phyloP scores from a whole-genome alignment of 2,329 filamentous ascomycete species.

The Fusarium anguioides region DNA sequence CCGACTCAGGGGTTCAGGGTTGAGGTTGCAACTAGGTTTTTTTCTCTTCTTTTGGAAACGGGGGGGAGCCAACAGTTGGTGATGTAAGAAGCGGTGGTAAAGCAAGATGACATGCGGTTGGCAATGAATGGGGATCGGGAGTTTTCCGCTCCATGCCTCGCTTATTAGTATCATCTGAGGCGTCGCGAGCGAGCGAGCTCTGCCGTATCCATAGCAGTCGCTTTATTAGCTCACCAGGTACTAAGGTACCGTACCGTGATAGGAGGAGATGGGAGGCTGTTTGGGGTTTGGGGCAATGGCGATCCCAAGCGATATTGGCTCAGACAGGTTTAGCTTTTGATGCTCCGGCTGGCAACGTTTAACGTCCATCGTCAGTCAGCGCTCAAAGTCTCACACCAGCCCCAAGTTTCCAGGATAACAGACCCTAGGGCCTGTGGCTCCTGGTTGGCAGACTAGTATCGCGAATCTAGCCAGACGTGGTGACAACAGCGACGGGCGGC shows the following conservation, averaged over 20 bases:
- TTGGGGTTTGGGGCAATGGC: slow-evolving; percentile 25
- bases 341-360: slow-evolving; percentile 40
- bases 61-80: slow-evolving; percentile 15
- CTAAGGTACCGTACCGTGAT: slow-evolving; percentile 11
- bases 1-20: slow-evolving; percentile 26
- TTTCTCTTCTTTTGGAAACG: slow-evolving; percentile 5
- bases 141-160: slow-evolving; percentile 13
- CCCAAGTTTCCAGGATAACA: slow-evolving; percentile 21
- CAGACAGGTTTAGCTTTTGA: slow-evolving; percentile 25
- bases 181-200: slow-evolving; percentile 17
- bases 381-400: slow-evolving; percentile 15
- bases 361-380: slow-evolving; percentile 33
- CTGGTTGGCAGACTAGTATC: slow-evolving; percentile 12
- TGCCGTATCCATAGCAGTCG: neutral
- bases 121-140: slow-evolving; percentile 5
- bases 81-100: slow-evolving; percentile 41
- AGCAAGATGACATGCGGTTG: slow-evolving; percentile 35
- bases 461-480: slow-evolving; percentile 31
- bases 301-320: slow-evolving; percentile 22
- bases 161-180: slow-evolving; percentile 16
- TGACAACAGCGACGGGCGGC: slow-evolving; percentile 11
- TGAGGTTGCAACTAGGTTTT: slow-evolving; percentile 25
- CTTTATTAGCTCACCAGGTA: slow-evolving; percentile 16
- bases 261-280: slow-evolving; percentile 8
- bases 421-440: slow-evolving; percentile 13